Conservation (phyloP, 768 basidiomycete species). For the Calocybe gangraenosa region DNA sequence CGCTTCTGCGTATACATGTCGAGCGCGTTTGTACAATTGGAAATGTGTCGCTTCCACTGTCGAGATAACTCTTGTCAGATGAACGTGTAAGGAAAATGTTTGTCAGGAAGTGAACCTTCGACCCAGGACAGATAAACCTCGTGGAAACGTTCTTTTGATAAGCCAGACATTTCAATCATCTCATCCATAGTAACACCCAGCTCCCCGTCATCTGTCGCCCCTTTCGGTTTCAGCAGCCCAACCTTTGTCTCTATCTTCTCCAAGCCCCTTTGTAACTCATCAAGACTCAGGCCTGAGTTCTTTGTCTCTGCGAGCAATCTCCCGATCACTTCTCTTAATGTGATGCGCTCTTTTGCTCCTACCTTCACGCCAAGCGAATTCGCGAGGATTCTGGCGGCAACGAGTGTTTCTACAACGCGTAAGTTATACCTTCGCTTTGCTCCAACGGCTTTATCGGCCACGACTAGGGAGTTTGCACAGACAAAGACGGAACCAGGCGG, state of each 20-base stretch:
- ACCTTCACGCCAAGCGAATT: slow-evolving; percentile 46
- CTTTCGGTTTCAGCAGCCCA: slow-evolving; percentile 47
- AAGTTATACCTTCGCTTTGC: slow-evolving; percentile 83
- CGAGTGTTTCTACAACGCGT: slow-evolving; percentile 87
- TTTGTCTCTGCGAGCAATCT: slow-evolving; percentile 45
- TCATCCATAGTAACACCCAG: slow-evolving; percentile 69
- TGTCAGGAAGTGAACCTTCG: slow-evolving; percentile 48
- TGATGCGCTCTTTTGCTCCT: slow-evolving; percentile 48
- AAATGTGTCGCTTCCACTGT: slow-evolving; percentile 80
- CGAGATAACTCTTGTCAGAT: slow-evolving; percentile 4
- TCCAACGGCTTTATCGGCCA: slow-evolving; percentile 73
- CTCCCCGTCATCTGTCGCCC: slow-evolving; percentile 32
- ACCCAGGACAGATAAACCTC: slow-evolving; percentile 77
- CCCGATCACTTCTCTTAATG: slow-evolving; percentile 64
- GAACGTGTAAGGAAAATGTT: background rate
- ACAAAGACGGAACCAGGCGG: slow-evolving; percentile 58
- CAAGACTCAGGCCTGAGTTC: slow-evolving; percentile 41
- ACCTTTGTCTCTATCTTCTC: slow-evolving; percentile 43
- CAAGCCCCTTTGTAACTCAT: slow-evolving; percentile 43
- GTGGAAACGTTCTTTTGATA: slow-evolving; percentile 51
- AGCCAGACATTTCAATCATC: slow-evolving; percentile 64
- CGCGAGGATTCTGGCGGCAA: slow-evolving; percentile 71
- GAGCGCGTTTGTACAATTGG: slow-evolving; percentile 78
- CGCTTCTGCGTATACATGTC: slow-evolving; percentile 80
- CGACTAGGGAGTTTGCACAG: slow-evolving; percentile 79